phyloP scores from a whole-genome alignment of 2,329 filamentous ascomycete species.

The Fusarium pseudonygamai region DNA sequence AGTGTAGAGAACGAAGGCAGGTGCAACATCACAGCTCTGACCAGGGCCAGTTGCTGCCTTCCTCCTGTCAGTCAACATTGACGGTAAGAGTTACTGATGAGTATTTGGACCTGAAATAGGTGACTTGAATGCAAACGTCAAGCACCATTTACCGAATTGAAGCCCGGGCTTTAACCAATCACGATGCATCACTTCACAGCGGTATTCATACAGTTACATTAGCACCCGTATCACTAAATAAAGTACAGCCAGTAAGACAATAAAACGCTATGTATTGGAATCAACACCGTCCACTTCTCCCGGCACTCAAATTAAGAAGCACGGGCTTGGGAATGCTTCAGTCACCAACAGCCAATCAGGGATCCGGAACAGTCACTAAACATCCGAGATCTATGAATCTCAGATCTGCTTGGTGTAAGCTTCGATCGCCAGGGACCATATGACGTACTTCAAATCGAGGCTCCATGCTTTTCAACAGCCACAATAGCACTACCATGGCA shows the following conservation, averaged over 20 bases:
- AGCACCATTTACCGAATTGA: neutral
- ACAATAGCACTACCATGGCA: constrained; percentile 38
- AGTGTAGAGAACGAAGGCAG: neutral
- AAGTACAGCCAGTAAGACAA: neutral
- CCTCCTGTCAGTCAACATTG: neutral
- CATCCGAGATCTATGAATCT: constrained; percentile 18
- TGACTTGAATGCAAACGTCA: neutral
- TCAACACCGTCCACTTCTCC: neutral
- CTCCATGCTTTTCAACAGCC: constrained; percentile 23
- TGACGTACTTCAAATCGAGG: constrained; percentile 47
- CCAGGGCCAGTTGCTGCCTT: neutral
- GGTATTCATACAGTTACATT: neutral
- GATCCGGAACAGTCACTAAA: neutral
- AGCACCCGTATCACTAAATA: neutral
- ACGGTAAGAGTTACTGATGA: neutral
- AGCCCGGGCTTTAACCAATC: neutral
- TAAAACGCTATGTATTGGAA: neutral
- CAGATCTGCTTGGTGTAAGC: constrained; percentile 33
- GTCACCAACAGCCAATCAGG: constrained; percentile 9
- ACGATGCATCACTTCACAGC: neutral
- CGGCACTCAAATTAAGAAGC: neutral
- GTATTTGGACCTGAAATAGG: neutral
- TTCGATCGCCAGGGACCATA: constrained; percentile 46
- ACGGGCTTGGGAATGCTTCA: neutral
- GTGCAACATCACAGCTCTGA: neutral